Evolutionary conservation across 768 basidiomycete genomes (phyloP).

Genomic region (Podaxis sp.): DNA sequence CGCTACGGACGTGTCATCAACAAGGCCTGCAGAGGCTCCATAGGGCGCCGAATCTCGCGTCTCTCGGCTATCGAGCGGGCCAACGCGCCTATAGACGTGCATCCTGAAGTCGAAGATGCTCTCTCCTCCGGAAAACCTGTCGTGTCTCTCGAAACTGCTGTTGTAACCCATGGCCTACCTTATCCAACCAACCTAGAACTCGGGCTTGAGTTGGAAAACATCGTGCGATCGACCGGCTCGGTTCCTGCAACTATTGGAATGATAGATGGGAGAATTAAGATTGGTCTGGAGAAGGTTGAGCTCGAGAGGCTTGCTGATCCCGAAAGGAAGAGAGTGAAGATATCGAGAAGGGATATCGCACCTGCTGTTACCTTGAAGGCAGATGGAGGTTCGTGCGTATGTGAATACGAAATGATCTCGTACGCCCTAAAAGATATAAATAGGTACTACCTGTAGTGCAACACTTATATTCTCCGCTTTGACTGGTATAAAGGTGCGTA

Average conservation of each 20-base stretch:
- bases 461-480: constrained; percentile 74
- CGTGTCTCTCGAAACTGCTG: constrained; percentile 89
- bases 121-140: constrained; percentile 62
- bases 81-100: constrained; percentile 56
- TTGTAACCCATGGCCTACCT: constrained; percentile 92
- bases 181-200: constrained; percentile 74
- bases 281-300: constrained; percentile 69
- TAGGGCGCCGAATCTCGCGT: constrained; percentile 8
- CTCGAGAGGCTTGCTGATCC: constrained; percentile 67
- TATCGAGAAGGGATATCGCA: constrained; percentile 81
- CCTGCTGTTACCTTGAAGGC: constrained; percentile 63
- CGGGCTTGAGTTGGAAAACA: constrained; percentile 66
- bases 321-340: constrained; percentile 48
- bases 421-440: constrained; percentile 15
- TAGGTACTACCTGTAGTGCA: constrained; percentile 70
- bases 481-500: constrained; percentile 78
- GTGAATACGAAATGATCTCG: neutral
- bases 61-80: constrained; percentile 16
- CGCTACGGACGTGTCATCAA: constrained; percentile 2
- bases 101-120: constrained; percentile 84
- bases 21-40: neutral
- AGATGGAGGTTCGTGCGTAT: constrained; percentile 62
- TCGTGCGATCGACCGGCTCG: constrained; percentile 73
- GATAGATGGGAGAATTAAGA: constrained; percentile 78
- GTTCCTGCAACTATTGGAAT: constrained; percentile 91